These are phyloP conservation scores for Solanum arcanum DNA, from an alignment of 257 asterid genomes.

Conservation along the genomic window DNA sequence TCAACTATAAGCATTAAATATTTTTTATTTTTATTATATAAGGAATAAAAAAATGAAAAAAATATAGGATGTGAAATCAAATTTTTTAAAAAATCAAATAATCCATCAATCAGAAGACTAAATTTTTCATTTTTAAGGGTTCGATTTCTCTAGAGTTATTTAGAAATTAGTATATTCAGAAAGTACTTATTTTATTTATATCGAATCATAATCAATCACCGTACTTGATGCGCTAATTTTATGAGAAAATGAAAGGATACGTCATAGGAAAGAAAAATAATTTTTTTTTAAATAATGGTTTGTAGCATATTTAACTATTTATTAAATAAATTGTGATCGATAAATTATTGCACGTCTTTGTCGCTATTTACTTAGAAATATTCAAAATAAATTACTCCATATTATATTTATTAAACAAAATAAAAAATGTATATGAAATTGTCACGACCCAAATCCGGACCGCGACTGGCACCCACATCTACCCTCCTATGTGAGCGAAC, in stretches of 20 bases:
- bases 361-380: not conserved
- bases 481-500: too few relatives aligned
- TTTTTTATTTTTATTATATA: not conserved
- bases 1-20: not conserved
- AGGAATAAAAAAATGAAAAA: not conserved
- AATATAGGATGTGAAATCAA: not conserved
- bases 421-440: not conserved
- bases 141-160: not conserved
- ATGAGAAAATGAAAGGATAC: not conserved
- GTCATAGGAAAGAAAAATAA: not conserved
- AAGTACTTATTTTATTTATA: not conserved
- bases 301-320: not conserved
- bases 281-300: not conserved
- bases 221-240: not conserved
- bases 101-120: not conserved
- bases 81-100: not conserved
- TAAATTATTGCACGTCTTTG: not conserved
- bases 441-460: too few relatives aligned
- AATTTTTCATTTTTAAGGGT: accelerated
- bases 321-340: not conserved
- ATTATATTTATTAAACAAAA: not conserved
- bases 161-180: not conserved
- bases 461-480: too few relatives aligned
- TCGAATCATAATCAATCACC: not conserved
- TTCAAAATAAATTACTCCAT: not conserved